These are phyloP conservation scores for Triticum turgidum DNA, from an alignment of 176 grass and related monocot species.

Conservation along the genomic window DNA sequence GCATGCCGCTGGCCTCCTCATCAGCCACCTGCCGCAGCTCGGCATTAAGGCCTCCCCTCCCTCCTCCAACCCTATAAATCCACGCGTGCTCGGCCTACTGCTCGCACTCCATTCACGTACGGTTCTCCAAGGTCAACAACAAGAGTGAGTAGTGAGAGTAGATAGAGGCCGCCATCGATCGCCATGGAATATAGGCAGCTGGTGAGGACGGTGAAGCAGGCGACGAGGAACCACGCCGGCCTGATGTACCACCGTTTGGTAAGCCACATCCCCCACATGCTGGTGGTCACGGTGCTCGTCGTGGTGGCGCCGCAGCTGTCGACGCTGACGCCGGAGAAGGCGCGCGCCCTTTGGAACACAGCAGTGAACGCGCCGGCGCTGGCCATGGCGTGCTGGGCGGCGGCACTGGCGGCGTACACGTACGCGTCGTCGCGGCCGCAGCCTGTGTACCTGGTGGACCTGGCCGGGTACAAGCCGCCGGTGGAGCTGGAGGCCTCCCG, in stretches of 20 bases:
- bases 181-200: slow-evolving; percentile 26
- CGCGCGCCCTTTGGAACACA: neutral
- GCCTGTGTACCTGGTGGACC: slow-evolving; percentile 69
- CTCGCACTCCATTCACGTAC: neutral
- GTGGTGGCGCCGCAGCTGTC: neutral
- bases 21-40: slow-evolving; percentile 12
- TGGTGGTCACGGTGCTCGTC: slow-evolving; percentile 26
- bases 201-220: slow-evolving; percentile 28
- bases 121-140: neutral
- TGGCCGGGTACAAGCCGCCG: slow-evolving; percentile 52
- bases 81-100: neutral
- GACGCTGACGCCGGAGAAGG: neutral
- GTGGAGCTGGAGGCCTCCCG: slow-evolving; percentile 53
- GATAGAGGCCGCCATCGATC: too few relatives aligned
- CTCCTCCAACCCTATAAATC: slow-evolving; percentile 47
- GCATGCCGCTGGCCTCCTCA: neutral
- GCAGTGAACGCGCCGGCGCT: neutral
- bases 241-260: slow-evolving; percentile 32
- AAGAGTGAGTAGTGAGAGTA: neutral
- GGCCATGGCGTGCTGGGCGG: neutral
- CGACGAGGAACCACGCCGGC: slow-evolving; percentile 31
- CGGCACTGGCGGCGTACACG: slow-evolving; percentile 16
- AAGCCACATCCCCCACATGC: slow-evolving; percentile 35
- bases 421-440: slow-evolving; percentile 45
- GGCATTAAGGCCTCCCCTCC: neutral